Conservation (phyloP, 768 basidiomycete genomes). For the Crepidotus variabilis region DNA sequence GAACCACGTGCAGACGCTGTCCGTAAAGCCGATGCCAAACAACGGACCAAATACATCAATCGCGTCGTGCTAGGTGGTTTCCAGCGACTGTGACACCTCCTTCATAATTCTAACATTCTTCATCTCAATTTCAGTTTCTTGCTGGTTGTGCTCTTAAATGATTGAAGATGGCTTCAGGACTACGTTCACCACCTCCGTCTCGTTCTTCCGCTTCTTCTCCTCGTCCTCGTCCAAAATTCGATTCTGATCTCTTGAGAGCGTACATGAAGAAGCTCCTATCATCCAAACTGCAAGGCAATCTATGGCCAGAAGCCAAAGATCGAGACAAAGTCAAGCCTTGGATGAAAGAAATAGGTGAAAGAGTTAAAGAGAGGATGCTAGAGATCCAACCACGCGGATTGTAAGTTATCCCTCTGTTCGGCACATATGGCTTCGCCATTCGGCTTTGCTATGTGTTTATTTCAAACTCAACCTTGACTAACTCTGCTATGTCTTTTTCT, state of each 20-base stretch:
- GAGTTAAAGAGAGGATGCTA: constrained; percentile 83
- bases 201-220: constrained; percentile 61
- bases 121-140: constrained; percentile 1
- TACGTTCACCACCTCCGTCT: constrained; percentile 60
- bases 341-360: constrained; percentile 82
- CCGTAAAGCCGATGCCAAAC: constrained; percentile 14
- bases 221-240: constrained; percentile 58
- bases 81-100: background rate
- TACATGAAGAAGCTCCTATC: constrained; percentile 83
- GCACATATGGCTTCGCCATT: constrained; percentile 5
- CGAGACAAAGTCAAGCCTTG: constrained; percentile 66
- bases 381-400: constrained; percentile 80
- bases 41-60: constrained; percentile 6
- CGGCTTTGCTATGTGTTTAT: background rate
- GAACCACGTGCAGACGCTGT: constrained; percentile 1
- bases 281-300: constrained; percentile 57
- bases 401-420: constrained; percentile 44
- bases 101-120: background rate
- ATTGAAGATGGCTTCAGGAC: constrained; percentile 28
- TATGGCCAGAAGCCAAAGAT: constrained; percentile 70
- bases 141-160: background rate
- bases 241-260: constrained; percentile 64
- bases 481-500: background rate
- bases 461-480: background rate
- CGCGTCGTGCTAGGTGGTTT: background rate